Evolutionary conservation across 495 filamentous ascomycete species (phyloP), one percentile per base, ranked within the genome.

Genomic region (Entonaema liquescens): DNA sequence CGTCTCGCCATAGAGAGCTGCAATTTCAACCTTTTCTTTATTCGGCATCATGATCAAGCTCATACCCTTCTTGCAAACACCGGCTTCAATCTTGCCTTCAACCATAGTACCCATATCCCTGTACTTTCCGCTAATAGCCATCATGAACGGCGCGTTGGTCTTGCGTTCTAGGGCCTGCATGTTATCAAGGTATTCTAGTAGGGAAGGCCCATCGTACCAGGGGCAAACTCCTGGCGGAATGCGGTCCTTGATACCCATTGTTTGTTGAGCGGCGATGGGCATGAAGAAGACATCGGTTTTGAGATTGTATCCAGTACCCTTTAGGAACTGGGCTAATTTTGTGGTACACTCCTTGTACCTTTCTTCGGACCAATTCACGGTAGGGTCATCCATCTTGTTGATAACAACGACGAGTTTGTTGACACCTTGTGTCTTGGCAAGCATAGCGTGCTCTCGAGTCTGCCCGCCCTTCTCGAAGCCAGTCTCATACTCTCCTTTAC

Each of bases 391-490:
- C 96, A 98, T 98, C 81, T 83, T 99, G 86, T 98, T 99, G 69
- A 99, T 93, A 28, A 87, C 95, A 21, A 99, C 88, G 3, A 98
- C 83, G 19, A 99, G 87, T 79, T 97, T 97, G 83, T 92, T 92
- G 31, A 99, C 95, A 75, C 95, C 95, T 76, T 97, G 93, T n/a
- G 97, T 99, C 80, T 97, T 96, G 55, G 95, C 95, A 57, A 99
- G 84, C 77, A 99, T 90, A 50, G 95, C 95, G 79, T 99, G 95
- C 83, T 99, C 95, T 76, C 95, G 87, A 47, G 96, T 99, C 79
- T 99, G 95, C 15, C 96, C 95, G 58, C 95, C 95, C 82, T 96
- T 97, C 78, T 98, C 95, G 79, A 99, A 99, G n/a, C 95, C 95
- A 38, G 95, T 98, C 82, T 99, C 95, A 77, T 99, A 99, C 81